These are phyloP conservation scores for Podila epicladia DNA, from an alignment of 192 early-diverging fungal genomes.

Conservation along the genomic window DNA sequence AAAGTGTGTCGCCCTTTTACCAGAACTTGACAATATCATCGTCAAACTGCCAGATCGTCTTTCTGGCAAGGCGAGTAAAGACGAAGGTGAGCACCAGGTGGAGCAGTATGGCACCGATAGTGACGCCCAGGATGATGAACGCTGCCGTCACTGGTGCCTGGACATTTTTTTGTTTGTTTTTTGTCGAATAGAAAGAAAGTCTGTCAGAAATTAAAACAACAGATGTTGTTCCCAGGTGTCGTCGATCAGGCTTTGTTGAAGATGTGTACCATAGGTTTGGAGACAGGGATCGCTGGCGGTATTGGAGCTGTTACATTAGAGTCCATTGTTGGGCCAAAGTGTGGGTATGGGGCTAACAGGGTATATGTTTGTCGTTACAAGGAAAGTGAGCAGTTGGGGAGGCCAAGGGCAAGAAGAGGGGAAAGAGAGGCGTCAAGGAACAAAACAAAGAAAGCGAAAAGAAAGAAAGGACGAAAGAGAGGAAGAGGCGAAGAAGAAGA, in stretches of 20 bases:
- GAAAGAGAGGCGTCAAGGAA: too few relatives aligned
- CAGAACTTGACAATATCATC: conserved; percentile 51
- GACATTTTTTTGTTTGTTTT: background rate
- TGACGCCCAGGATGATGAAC: conserved; percentile 48
- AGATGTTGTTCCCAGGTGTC: background rate
- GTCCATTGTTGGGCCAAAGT: conserved; percentile 14
- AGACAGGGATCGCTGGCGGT: conserved; percentile 14
- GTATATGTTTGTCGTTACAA: background rate
- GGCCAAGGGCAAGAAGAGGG: background rate
- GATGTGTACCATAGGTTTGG: conserved; percentile 22
- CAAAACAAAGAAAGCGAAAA: background rate
- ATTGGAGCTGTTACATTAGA: conserved; percentile 14
- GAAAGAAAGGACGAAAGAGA: conserved; percentile 1
- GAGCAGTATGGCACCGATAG: conserved; percentile 29
- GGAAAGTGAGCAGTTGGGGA: background rate
- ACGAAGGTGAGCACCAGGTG: conserved; percentile 39
- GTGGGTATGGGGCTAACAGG: background rate
- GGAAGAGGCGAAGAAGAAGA: background rate
- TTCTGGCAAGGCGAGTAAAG: conserved; percentile 36
- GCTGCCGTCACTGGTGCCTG: conserved; percentile 36
- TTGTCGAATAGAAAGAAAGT: background rate
- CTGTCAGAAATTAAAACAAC: background rate
- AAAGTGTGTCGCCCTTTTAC: conserved; percentile 1
- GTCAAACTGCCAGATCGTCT: conserved; percentile 52
- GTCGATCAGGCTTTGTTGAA: background rate